Base-by-base conservation (phyloP, 371 early-diverging fungal species). In the Mucor piriformis region DNA sequence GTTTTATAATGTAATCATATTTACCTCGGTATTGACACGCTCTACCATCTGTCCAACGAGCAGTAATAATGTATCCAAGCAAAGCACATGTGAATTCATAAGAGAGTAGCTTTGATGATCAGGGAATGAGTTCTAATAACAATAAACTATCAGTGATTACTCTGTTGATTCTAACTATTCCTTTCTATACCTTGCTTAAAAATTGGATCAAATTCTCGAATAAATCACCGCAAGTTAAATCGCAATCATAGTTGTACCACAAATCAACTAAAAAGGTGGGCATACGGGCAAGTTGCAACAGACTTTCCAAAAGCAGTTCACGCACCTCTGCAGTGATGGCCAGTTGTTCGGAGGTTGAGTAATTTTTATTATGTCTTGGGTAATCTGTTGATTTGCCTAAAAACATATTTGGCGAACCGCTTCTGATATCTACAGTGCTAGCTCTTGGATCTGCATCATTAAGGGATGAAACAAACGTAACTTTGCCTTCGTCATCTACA, bases 211-310 rank as follows among this genome's bases (percentile, higher is more conserved):
- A 67, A 34, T 95, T 94, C 61, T 96, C 95, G 76, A 89, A 95
- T 33, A 96, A 70, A 69, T 95, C 89, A 29, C 88, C 87, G 40
- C 88, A 85, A 37, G 87, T 81, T 59, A 90, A 54, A 59, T 94
- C 89, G 50, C 95, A 92, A 72, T 98, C 98, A 66, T 92, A 96
- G 70, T 95, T 93, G 53, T 93, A 88, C 90, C 95, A 98, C 25
- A 98, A 79, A 56, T 95, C 95, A 0, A 86, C 79, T 74, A 92
- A 81, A 61, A 96, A 89, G 1, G 88, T 83, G 10, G 93, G 89
- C 38, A 78, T 79, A 47, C 89, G 79, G 20, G 83, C 80, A 55
- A 88, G 76, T 54, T 90, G 83, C n/a, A 89, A 79, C 47, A 95
- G 62, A 37, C 91, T 86, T 60, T 96, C 95, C 18, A 95, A 65